These are phyloP conservation scores for Candida tetrigidarum DNA, from an alignment of 1,139 yeast species.

Conservation along the genomic window DNA sequence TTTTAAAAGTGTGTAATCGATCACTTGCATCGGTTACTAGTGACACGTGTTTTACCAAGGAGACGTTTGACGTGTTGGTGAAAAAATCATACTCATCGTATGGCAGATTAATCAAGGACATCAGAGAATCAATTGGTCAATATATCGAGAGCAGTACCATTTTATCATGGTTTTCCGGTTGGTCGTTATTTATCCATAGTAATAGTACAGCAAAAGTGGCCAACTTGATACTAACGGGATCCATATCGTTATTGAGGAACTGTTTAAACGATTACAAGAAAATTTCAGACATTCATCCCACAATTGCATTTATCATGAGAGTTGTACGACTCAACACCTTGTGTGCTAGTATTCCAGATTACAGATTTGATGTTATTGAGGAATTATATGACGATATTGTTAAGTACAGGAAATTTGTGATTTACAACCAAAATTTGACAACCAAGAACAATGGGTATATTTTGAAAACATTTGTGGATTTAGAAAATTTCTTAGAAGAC, in stretches of 20 bases:
- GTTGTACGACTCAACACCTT: conserved; percentile 31
- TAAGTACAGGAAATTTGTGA: conserved; percentile 25
- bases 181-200: conserved; percentile 39
- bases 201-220: conserved; percentile 39
- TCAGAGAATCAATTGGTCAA: conserved; percentile 35
- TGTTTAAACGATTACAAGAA: conserved; percentile 27
- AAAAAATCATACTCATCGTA: conserved; percentile 39
- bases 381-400: conserved; percentile 29
- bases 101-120: conserved; percentile 37
- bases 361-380: conserved; percentile 33
- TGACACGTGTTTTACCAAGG: conserved; percentile 29
- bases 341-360: conserved; percentile 37
- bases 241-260: conserved; percentile 36
- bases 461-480: conserved; percentile 25
- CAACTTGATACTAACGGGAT: conserved; percentile 38
- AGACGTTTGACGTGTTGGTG: conserved; percentile 34
- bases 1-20: conserved; percentile 26
- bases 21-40: conserved; percentile 17
- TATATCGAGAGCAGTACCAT: conserved; percentile 43
- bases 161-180: conserved; percentile 42
- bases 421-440: conserved; percentile 20
- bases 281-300: conserved; percentile 27
- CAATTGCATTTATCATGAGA: conserved; percentile 30
- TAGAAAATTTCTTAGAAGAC: conserved; percentile 34
- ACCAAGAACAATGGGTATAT: conserved; percentile 18